Percentiles rank a stretch among this genome's conserved stretches.
Conservation (phyloP, 2,329 filamentous ascomycete species). For the Aspergillus amoenus region DNA sequence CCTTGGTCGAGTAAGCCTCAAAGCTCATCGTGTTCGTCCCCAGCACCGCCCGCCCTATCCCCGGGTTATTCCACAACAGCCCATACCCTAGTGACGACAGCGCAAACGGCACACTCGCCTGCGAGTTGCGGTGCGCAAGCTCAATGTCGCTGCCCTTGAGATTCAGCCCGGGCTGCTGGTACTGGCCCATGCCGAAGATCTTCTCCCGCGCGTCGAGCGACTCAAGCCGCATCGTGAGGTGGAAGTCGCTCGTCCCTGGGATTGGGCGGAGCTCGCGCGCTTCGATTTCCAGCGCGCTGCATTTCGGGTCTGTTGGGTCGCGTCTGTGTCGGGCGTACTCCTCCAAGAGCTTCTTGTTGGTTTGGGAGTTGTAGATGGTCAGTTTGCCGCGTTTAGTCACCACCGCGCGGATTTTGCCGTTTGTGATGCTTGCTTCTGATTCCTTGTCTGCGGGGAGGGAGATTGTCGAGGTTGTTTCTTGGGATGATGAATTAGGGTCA, state of each 20-base stretch:
- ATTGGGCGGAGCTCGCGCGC: conserved; percentile 59
- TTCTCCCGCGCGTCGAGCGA: conserved; percentile 55
- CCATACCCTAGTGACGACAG: conserved; percentile 62
- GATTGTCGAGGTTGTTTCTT: conserved; percentile 8
- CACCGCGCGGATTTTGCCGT: conserved; percentile 51
- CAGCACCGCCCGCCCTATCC: conserved; percentile 60
- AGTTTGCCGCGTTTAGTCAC: conserved; percentile 53
- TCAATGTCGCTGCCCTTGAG: conserved; percentile 64
- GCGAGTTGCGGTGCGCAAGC: conserved; percentile 65
- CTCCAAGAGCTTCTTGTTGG: conserved; percentile 47
- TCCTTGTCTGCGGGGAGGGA: conserved; percentile 18
- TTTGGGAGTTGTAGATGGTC: conserved; percentile 45
- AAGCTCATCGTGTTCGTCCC: conserved; percentile 63
- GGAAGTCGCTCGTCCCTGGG: conserved; percentile 52
- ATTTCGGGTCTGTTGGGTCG: conserved; percentile 58
- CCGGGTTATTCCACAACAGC: conserved; percentile 66
- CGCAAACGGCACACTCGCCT: conserved; percentile 64
- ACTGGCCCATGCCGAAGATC: conserved; percentile 70
- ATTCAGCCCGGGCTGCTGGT: conserved; percentile 64
- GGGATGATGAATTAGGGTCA: background rate
- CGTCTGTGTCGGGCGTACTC: conserved; percentile 54
- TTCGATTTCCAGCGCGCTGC: conserved; percentile 56
- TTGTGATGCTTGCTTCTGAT: conserved; percentile 43
- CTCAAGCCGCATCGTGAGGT: conserved; percentile 61
- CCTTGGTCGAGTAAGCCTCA: conserved; percentile 58